A percentile compares a stretch with the other conserved stretches of the same genome.
Evolutionary conservation across 2,329 filamentous ascomycete genomes (phyloP).

Genomic region (Ceratocystis alfenasii): DNA sequence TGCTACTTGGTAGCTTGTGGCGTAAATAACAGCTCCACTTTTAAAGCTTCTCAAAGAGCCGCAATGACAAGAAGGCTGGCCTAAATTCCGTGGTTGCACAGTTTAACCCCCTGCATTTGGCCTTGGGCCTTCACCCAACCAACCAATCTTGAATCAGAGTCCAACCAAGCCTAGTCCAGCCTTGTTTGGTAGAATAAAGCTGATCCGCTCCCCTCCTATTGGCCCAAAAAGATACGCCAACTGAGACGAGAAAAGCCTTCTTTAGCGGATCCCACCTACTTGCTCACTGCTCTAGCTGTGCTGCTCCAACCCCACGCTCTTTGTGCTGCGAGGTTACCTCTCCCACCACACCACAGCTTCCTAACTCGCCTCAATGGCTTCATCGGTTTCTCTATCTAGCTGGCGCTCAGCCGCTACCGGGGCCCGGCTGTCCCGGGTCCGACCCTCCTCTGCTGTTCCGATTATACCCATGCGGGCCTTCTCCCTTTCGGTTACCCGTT

Average conservation of each 20-base stretch:
- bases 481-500: background rate
- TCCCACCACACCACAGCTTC: background rate
- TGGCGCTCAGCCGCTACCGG: background rate
- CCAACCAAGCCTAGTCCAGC: background rate
- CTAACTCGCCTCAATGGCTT: background rate
- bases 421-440: background rate
- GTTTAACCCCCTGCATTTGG: background rate
- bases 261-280: background rate
- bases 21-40: background rate
- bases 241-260: background rate
- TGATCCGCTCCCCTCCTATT: background rate
- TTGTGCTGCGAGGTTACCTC: background rate
- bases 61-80: conserved; percentile 12
- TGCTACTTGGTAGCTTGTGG: background rate
- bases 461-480: background rate
- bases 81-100: conserved; percentile 18
- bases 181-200: background rate
- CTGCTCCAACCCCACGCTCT: background rate
- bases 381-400: background rate
- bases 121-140: background rate
- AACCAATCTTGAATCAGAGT: background rate
- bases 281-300: background rate
- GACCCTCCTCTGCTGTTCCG: background rate
- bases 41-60: conserved; percentile 16
- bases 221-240: background rate